phyloP scores from a whole-genome alignment of 257 asterid species.

The Solanum peruvianum region DNA sequence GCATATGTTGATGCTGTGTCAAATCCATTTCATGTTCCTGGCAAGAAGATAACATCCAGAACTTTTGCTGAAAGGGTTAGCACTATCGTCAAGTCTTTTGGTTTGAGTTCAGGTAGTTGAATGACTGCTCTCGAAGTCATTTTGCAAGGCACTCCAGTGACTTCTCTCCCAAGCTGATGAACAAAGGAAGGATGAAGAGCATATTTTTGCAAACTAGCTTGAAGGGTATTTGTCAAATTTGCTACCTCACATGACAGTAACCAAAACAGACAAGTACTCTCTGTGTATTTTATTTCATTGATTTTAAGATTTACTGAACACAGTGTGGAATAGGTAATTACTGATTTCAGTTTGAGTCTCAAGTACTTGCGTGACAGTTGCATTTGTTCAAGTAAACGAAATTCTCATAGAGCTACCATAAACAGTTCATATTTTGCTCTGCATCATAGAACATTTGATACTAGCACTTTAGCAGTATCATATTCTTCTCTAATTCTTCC shows the following conservation, averaged over 20 bases:
- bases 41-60: conserved; percentile 80
- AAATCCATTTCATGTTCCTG: conserved; percentile 95
- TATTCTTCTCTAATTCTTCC: not conserved
- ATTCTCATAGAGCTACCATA: not conserved
- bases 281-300: not conserved
- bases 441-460: not conserved
- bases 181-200: not conserved
- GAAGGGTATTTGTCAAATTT: not conserved
- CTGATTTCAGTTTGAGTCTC: not conserved
- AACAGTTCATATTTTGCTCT: not conserved
- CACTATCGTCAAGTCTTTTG: conserved; percentile 69
- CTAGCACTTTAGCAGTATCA: not conserved
- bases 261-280: not conserved
- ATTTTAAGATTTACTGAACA: not conserved
- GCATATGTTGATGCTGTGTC: conserved; percentile 96
- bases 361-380: not conserved
- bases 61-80: conserved; percentile 78
- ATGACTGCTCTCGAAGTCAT: conserved; percentile 14
- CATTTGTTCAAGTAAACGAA: not conserved
- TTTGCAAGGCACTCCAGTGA: not conserved
- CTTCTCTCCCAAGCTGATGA: not conserved
- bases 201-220: not conserved
- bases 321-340: not conserved
- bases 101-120: conserved; percentile 41
- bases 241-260: not conserved